These are phyloP conservation scores for Phaeosphaeriaceae sp. DNA, from an alignment of 2,329 filamentous ascomycete species.

Conservation along the genomic window DNA sequence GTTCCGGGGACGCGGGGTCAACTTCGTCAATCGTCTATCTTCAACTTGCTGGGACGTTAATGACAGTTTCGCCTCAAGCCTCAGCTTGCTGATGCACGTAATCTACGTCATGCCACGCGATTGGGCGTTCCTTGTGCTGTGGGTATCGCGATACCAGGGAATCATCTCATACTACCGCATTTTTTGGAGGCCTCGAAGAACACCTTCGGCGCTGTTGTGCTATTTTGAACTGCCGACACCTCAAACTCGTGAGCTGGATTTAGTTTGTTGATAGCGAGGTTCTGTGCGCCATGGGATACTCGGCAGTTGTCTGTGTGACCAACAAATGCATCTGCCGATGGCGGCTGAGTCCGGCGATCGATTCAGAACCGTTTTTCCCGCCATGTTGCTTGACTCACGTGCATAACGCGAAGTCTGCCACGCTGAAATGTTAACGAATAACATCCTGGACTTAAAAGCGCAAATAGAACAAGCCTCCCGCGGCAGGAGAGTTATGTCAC, in stretches of 20 bases:
- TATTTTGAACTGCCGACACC: conserved; percentile 26
- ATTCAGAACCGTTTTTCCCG: not conserved
- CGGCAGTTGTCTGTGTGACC: conserved; percentile 26
- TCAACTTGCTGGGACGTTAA: not conserved
- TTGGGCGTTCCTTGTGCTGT: not conserved
- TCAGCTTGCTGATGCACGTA: conserved; percentile 8
- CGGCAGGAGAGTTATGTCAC: too few species aligned
- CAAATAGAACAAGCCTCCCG: not conserved
- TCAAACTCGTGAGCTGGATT: conserved; percentile 10
- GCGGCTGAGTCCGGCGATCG: not conserved
- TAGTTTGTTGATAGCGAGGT: conserved; percentile 10
- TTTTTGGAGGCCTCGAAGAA: not conserved
- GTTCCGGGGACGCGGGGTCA: conserved; percentile 19
- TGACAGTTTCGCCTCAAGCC: conserved; percentile 9
- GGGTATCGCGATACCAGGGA: conserved; percentile 1
- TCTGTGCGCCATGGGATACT: conserved; percentile 12
- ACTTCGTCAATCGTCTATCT: conserved; percentile 9
- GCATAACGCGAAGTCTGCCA: not conserved
- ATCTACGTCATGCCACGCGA: conserved; percentile 2
- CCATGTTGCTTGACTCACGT: not conserved
- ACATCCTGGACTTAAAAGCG: not conserved
- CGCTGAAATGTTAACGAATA: not conserved
- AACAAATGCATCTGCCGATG: conserved; percentile 25
- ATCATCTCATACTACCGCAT: conserved; percentile 9
- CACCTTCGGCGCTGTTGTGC: not conserved